Conservation (phyloP, 805 yeast species). For the Candida broadrunensis region DNA sequence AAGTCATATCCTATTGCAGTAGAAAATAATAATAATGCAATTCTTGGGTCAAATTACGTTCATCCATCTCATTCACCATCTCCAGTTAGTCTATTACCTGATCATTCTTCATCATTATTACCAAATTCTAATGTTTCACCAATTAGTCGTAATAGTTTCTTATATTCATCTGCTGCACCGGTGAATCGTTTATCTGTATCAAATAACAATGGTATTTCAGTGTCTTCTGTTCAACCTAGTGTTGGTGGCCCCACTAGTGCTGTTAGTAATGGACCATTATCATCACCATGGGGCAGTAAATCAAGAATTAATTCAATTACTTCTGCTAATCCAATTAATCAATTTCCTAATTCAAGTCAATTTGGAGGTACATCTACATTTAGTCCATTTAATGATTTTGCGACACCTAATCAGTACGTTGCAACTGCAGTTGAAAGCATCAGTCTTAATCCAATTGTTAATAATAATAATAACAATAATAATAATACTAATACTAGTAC, state of each 20-base stretch:
- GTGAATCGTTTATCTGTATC: no score
- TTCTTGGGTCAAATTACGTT: background rate
- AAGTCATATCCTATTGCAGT: background rate
- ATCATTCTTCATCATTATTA: background rate
- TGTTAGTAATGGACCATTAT: background rate
- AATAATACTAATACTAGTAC: background rate
- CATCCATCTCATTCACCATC: background rate
- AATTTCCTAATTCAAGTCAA: background rate
- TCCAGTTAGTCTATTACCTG: background rate
- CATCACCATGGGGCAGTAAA: slow-evolving; percentile 10
- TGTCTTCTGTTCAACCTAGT: no score
- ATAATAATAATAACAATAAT: no score
- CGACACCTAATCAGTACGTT: background rate
- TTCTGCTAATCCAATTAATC: slow-evolving; percentile 2
- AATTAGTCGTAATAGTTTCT: background rate
- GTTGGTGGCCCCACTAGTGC: background rate
- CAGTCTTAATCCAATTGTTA: background rate
- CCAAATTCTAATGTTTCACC: slow-evolving; percentile 3
- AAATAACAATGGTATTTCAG: background rate
- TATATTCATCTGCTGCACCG: background rate
- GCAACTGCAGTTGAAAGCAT: background rate
- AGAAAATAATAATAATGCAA: background rate
- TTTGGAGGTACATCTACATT: slow-evolving; percentile 4
- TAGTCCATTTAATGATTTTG: slow-evolving; percentile 15
- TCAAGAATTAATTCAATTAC: slow-evolving; percentile 8